Evolutionary conservation across 2,329 filamentous ascomycete genomes (phyloP).

Genomic region (Beauveria sp.): DNA sequence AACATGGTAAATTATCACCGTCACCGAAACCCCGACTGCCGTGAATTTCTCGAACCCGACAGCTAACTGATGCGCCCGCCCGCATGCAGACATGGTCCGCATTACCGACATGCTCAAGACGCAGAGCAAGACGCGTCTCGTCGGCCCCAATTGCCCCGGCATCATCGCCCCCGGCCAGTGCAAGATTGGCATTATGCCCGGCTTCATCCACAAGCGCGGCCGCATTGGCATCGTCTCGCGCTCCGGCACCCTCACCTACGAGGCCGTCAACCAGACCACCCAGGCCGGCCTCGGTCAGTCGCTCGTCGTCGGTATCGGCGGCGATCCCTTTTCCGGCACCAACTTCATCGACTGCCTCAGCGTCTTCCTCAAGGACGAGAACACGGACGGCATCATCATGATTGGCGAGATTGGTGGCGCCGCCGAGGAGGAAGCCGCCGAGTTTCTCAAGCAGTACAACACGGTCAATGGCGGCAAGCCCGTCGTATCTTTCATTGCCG

Average conservation of each 20-base stretch:
- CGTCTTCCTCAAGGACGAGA: constrained; percentile 90
- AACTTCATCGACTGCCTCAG: constrained; percentile 99
- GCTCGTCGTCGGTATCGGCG: constrained; percentile 94
- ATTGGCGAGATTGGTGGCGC: constrained; percentile 98
- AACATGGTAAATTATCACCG: constrained; percentile 60
- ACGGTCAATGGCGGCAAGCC: constrained; percentile 79
- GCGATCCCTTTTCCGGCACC: constrained; percentile 97
- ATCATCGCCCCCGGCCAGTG: constrained; percentile 94
- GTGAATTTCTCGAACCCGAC: neutral
- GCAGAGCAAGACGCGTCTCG: constrained; percentile 91
- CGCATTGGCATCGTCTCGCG: constrained; percentile 98
- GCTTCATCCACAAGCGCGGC: constrained; percentile 99
- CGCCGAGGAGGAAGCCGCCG: constrained; percentile 95
- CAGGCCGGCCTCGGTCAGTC: constrained; percentile 95
- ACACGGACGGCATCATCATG: constrained; percentile 99
- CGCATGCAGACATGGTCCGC: constrained; percentile 81
- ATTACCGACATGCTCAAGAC: constrained; percentile 98
- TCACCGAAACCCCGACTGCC: neutral
- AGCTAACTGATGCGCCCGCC: neutral
- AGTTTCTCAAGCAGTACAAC: constrained; percentile 91
- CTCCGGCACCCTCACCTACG: constrained; percentile 96
- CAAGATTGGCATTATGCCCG: constrained; percentile 99
- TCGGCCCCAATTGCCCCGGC: constrained; percentile 96
- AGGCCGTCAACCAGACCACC: constrained; percentile 99
- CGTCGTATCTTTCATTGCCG: constrained; percentile 95